Base-by-base conservation (phyloP, 768 basidiomycete genomes). In the Baorangia bicolor region DNA sequence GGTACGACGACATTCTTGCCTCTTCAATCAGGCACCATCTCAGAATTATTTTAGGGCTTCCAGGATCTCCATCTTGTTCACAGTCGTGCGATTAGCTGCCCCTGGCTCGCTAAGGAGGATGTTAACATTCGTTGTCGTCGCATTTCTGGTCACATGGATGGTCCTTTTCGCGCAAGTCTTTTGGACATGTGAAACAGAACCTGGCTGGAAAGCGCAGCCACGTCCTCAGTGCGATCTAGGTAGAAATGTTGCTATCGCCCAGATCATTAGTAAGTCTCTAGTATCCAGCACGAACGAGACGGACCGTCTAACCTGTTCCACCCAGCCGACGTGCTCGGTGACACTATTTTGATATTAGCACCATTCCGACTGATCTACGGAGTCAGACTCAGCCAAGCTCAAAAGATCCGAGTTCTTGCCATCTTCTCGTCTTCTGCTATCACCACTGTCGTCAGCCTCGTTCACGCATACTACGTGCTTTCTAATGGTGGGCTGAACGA, bases 11-110 rank as follows among this genome's bases (percentile, higher is more conserved):
- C 13, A 20, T 6, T 43, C 12, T 11, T 13, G 20, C 38, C 31
- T 35, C 12, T 31, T 9, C 25, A 7, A 3, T 25, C 25, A 2
- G 20, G 23, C n/a, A 18, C 21, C n/a, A 16, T 49, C 47, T 55
- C 4, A 49, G 13, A 49, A n/a, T 41, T 25, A 21, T 4, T 31
- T 9, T 27, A 49, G 53, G n/a, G n/a, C n/a, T n/a, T n/a, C n/a
- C n/a, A n/a, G n/a, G n/a, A n/a, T n/a, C n/a, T n/a, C n/a, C n/a
- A 55, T 55, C 41, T 25, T 55, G 18, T 55, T 55, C 33, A 55
- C 54, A 5, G 42, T 55, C 33, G 31, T 55, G 34, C 48, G 54
- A 23, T 9, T 55, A 12, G 31, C 48, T 2, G 20, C 21, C n/a
- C 34, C 16, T 1, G 18, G 41, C n/a, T 7, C 10, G 12, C 20